phyloP scores from a whole-genome alignment of 768 basidiomycete genomes.

The Mycena metata region DNA sequence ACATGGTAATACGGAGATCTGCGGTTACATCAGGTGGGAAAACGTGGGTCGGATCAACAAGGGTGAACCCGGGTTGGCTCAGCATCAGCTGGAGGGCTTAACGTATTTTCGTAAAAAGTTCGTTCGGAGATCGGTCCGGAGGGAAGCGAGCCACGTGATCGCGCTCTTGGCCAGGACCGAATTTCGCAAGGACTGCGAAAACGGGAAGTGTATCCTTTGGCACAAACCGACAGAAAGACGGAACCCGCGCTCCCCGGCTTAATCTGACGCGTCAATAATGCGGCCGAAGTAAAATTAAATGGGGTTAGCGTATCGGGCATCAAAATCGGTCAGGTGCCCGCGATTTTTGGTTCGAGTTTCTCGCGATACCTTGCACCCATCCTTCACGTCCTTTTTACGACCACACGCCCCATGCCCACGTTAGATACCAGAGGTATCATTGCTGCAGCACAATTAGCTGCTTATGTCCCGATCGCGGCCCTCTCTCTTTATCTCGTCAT shows the following conservation, averaged over 20 bases:
- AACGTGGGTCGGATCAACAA: too few species aligned
- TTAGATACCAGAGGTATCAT: slow-evolving; percentile 60
- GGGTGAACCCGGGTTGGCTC: too few species aligned
- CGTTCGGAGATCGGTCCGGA: neutral
- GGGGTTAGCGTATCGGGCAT: slow-evolving; percentile 6
- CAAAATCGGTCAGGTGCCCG: slow-evolving; percentile 24
- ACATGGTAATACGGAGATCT: too few species aligned
- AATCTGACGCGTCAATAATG: slow-evolving; percentile 28
- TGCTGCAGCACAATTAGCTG: slow-evolving; percentile 69
- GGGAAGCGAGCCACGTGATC: slow-evolving; percentile 14
- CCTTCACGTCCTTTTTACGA: slow-evolving; percentile 38
- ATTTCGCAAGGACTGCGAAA: neutral
- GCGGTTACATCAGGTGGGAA: too few species aligned
- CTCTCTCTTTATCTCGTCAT: slow-evolving; percentile 60
- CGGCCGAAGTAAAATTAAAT: neutral
- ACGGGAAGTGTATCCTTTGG: neutral
- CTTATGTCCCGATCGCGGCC: slow-evolving; percentile 69
- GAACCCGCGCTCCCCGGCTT: neutral
- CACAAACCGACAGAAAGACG: neutral
- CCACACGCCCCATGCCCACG: slow-evolving; percentile 50
- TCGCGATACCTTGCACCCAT: slow-evolving; percentile 34
- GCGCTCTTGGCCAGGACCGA: neutral
- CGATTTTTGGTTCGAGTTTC: slow-evolving; percentile 21
- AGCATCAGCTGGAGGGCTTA: too few species aligned
- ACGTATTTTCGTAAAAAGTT: neutral